phyloP scores from a whole-genome alignment of 2,329 filamentous ascomycete species.

The Alternaria incomplexa region DNA sequence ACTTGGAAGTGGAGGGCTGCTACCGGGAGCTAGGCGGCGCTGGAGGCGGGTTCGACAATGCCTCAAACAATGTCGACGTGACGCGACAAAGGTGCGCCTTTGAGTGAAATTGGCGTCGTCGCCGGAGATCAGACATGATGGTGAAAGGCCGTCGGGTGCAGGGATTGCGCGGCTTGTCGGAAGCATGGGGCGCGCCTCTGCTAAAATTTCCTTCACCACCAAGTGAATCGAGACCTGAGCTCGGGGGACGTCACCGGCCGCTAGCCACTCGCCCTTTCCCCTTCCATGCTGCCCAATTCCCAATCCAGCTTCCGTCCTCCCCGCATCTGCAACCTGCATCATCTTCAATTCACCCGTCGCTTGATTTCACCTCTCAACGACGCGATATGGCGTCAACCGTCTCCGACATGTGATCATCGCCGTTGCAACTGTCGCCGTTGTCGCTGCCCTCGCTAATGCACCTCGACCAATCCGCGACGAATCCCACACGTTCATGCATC shows the following conservation, averaged over 20 bases:
- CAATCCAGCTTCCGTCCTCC: background rate
- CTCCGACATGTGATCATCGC: slow-evolving; percentile 4
- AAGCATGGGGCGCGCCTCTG: slow-evolving; percentile 9
- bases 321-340: background rate
- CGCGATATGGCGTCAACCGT: slow-evolving; percentile 19
- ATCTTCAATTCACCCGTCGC: background rate
- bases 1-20: background rate
- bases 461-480: background rate
- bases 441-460: slow-evolving; percentile 19
- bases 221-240: slow-evolving; percentile 12
- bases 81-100: background rate
- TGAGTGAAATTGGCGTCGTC: background rate
- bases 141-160: background rate
- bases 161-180: slow-evolving; percentile 15
- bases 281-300: background rate
- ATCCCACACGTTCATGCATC: slow-evolving; percentile 15
- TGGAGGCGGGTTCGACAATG: background rate
- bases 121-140: background rate
- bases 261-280: slow-evolving; percentile 3
- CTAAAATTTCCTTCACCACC: slow-evolving; percentile 12
- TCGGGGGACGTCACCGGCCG: slow-evolving; percentile 20
- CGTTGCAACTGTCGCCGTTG: slow-evolving; percentile 5
- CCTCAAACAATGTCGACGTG: background rate
- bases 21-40: slow-evolving; percentile 4
- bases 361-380: background rate